Conservation (phyloP, 2,329 filamentous ascomycete species). For the Penicillium concentricum region DNA sequence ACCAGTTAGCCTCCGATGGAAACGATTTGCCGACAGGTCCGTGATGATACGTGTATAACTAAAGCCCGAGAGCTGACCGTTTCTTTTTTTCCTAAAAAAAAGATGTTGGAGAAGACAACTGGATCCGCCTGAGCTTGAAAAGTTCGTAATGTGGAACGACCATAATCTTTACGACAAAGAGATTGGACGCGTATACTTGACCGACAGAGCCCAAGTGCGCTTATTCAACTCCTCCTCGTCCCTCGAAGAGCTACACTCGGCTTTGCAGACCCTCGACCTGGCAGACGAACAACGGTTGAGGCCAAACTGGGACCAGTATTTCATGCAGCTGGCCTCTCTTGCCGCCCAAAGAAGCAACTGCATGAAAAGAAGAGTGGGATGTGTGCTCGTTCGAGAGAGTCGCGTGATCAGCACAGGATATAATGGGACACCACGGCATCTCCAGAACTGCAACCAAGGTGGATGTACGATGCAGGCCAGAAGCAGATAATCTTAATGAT, state of each 20-base stretch:
- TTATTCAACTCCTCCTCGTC: constrained; percentile 81
- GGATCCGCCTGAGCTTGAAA: constrained; percentile 54
- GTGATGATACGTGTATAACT: constrained; percentile 1
- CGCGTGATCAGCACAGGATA: constrained; percentile 94
- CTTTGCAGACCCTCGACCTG: constrained; percentile 73
- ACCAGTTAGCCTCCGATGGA: constrained; percentile 79
- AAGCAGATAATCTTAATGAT: neutral
- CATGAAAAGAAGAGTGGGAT: constrained; percentile 96
- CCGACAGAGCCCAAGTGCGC: constrained; percentile 77
- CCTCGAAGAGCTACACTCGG: constrained; percentile 67
- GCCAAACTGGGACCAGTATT: constrained; percentile 94
- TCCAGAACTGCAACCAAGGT: constrained; percentile 88
- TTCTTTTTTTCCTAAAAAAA: neutral
- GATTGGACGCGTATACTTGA: constrained; percentile 70
- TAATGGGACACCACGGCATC: constrained; percentile 89
- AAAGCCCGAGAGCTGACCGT: neutral
- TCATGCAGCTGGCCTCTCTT: constrained; percentile 93
- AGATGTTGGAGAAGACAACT: constrained; percentile 52
- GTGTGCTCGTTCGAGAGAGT: constrained; percentile 81
- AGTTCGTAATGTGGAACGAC: constrained; percentile 67
- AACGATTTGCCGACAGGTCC: constrained; percentile 65
- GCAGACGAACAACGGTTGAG: constrained; percentile 75
- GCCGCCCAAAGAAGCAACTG: constrained; percentile 91
- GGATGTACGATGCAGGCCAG: constrained; percentile 60
- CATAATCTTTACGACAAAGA: constrained; percentile 67